A percentile compares a stretch with the other conserved stretches of the same genome.
These are phyloP conservation scores for Tulasnella sp. DNA, from an alignment of 768 basidiomycete species.

Conservation along the genomic window DNA sequence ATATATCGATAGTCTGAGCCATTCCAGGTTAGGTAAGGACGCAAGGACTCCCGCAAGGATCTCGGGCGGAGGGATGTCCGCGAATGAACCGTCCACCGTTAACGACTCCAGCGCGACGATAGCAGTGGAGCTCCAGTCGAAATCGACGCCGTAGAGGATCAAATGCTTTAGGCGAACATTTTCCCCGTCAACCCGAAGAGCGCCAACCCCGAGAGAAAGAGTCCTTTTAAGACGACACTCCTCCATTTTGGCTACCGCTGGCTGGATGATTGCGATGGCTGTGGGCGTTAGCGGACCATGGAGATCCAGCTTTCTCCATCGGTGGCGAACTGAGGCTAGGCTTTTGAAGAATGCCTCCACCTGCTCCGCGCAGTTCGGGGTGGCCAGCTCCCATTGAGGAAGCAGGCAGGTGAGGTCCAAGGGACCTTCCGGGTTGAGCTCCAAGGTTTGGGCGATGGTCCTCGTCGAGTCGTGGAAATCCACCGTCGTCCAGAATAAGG, in stretches of 20 bases:
- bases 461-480: not conserved
- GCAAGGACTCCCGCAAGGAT: not conserved
- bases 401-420: not conserved
- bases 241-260: not conserved
- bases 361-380: not conserved
- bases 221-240: not conserved
- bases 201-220: not conserved
- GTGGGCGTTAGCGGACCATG: not conserved
- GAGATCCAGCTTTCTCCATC: not conserved
- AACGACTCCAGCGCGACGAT: not conserved
- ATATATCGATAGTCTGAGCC: not conserved
- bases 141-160: not conserved
- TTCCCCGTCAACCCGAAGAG: not conserved
- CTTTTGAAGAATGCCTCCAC: not conserved
- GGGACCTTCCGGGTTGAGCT: not conserved
- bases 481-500: constrained; percentile 2
- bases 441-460: not conserved
- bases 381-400: not conserved
- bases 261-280: not conserved
- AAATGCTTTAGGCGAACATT: not conserved
- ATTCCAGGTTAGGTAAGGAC: not conserved
- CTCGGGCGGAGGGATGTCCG: not conserved
- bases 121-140: not conserved
- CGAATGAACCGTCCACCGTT: not conserved
- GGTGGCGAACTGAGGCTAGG: not conserved